A percentile compares a stretch with the other conserved stretches of the same genome.
phyloP scores from a whole-genome alignment of 2,329 filamentous ascomycete species.

The Colletotrichum sp. region DNA sequence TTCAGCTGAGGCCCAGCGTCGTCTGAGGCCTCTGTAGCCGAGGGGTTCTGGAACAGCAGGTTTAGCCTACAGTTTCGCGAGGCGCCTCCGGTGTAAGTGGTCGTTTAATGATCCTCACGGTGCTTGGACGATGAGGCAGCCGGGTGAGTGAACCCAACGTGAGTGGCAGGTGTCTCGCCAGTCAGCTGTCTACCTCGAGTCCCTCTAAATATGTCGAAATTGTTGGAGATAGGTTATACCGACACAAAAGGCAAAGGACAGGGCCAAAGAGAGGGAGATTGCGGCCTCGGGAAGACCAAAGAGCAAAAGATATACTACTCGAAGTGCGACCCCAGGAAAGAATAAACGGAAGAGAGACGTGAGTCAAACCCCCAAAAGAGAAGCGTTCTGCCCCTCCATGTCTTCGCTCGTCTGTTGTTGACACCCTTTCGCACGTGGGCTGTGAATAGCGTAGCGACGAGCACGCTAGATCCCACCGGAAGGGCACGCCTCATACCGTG shows the following conservation, averaged over 20 bases:
- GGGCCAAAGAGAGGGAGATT: rapidly evolving
- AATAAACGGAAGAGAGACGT: not conserved
- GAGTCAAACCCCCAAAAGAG: not conserved
- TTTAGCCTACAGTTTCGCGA: not conserved
- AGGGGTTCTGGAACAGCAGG: not conserved
- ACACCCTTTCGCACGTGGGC: not conserved
- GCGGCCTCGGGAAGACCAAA: not conserved
- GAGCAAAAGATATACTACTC: rapidly evolving
- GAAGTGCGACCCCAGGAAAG: rapidly evolving
- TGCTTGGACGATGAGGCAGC: not conserved
- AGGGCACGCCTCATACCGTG: not conserved
- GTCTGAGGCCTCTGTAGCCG: not conserved
- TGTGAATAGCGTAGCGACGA: not conserved
- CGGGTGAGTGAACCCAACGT: rapidly evolving
- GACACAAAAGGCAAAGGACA: rapidly evolving
- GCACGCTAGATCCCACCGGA: not conserved
- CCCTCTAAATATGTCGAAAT: rapidly evolving
- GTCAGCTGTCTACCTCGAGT: rapidly evolving
- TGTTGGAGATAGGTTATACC: rapidly evolving
- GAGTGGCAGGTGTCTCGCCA: not conserved
- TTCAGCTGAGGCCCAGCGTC: not conserved
- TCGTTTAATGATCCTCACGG: not conserved
- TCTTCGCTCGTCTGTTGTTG: not conserved
- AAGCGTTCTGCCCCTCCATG: not conserved
- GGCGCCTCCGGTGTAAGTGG: not conserved